Percentiles rank a stretch among this genome's conserved stretches.
Evolutionary conservation across 257 asterid species (phyloP).

Genomic region (Verbascum thapsus): DNA sequence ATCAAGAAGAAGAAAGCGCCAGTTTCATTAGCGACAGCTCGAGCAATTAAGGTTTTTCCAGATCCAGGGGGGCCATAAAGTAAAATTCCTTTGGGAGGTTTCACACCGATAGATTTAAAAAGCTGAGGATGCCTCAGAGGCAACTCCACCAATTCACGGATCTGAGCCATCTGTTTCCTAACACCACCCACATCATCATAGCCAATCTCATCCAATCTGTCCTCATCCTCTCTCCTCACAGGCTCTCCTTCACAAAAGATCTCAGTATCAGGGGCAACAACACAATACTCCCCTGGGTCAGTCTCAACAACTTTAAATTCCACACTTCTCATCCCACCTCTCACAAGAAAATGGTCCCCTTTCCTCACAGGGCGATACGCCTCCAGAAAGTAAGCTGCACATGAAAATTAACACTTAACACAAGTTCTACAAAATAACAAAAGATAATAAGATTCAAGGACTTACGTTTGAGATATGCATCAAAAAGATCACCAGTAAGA

Average conservation of each 20-base stretch:
- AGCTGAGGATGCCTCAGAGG: conserved; percentile 63
- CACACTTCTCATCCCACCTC: conserved; percentile 61
- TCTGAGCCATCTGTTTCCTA: conserved; percentile 62
- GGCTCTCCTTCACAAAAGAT: conserved; percentile 65
- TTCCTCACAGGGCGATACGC: conserved; percentile 57
- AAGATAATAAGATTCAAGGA: not conserved
- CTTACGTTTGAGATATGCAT: conserved; percentile 78
- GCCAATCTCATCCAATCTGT: conserved; percentile 56
- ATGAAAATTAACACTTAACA: too few species aligned
- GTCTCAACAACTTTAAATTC: conserved; percentile 58
- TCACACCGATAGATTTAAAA: conserved; percentile 60
- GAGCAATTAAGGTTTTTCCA: conserved; percentile 56
- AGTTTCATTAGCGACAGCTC: conserved; percentile 61
- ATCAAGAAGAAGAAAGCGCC: conserved; percentile 62
- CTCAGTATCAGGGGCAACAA: conserved; percentile 63
- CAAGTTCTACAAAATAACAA: too few species aligned
- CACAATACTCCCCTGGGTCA: conserved; percentile 59
- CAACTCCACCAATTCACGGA: conserved; percentile 56
- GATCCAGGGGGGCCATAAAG: conserved; percentile 64
- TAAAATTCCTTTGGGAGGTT: conserved; percentile 59
- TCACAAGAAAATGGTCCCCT: conserved; percentile 58
- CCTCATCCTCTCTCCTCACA: conserved; percentile 58
- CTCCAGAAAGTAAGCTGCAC: conserved; percentile 53
- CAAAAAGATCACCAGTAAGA: conserved; percentile 82
- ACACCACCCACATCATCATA: conserved; percentile 63